Evolutionary conservation across 2,329 filamentous ascomycete genomes (phyloP), one percentile per base, ranked within the genome.

Genomic region (Aspergillus sojae): DNA sequence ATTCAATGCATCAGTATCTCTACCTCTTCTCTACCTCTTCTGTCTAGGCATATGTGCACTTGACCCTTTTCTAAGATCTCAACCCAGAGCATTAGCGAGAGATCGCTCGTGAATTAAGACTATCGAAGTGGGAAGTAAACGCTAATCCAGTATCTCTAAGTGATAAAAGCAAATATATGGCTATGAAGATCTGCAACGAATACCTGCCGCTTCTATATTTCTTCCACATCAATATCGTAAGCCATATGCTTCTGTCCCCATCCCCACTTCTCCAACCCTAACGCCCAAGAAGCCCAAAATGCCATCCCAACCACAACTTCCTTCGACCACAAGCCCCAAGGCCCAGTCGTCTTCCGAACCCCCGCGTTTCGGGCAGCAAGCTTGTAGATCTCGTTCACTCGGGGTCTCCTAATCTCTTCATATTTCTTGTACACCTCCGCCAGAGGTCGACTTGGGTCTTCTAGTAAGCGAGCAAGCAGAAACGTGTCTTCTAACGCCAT

Each of bases 401-500:
- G 69, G 4, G 75, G 75, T 28, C 46, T 50, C 46, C 46, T 50
- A 7, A 50, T 30, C 46, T 52, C 74, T 68, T 50, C 76, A 71
- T 57, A 74, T 70, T 10, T 66, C 55, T 10, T 77, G 58, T 67
- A 73, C 12, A 71, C 67, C 14, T 72, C 67, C 2, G 58, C 28
- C 14, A 75, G 45, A 19, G 66, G 19, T n/a, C 62, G 46, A 16
- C 56, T 52, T 1, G 46, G 28, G 43, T 72, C 64, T 21, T 68
- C 54, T 11, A 76, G 60, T 16, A 77, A 39, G 2, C 71, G 67
- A 4, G 75, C 72, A 3, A 77, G 62, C 39, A 75, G 57, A 48
- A 74, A 73, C 0, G 65, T 66, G 66, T 86, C 85, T 67, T 87
- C 84, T n/a, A 86, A 64, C 0, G 82, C 84, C 75, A 86, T 84